These are phyloP conservation scores for Suillus lakei DNA, from an alignment of 768 basidiomycete species.

Conservation along the genomic window DNA sequence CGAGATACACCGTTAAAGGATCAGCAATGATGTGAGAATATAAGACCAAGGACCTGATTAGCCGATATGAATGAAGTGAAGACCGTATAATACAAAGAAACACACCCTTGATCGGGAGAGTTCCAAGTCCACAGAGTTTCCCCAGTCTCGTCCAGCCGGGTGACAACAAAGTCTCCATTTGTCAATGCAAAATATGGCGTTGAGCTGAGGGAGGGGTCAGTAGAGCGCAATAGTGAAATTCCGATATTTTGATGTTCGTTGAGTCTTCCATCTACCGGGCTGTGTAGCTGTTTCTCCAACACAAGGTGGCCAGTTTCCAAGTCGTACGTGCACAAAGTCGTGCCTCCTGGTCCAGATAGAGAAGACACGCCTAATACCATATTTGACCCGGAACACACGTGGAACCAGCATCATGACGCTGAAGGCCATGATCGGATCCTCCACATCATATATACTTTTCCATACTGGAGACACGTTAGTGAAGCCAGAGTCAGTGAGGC, in stretches of 20 bases:
- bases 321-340: constrained; percentile 73
- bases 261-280: constrained; percentile 44
- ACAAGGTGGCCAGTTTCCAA: constrained; percentile 63
- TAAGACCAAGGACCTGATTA: constrained; percentile 61
- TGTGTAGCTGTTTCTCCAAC: constrained; percentile 67
- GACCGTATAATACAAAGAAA: constrained; percentile 11
- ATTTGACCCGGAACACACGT: constrained; percentile 1
- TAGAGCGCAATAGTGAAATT: constrained; percentile 47
- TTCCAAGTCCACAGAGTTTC: constrained; percentile 72
- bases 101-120: constrained; percentile 70
- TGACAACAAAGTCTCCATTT: constrained; percentile 61
- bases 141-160: constrained; percentile 56
- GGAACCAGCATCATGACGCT: constrained; percentile 35
- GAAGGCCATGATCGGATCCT: constrained; percentile 71
- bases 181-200: constrained; percentile 53
- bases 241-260: constrained; percentile 62
- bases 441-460: constrained; percentile 76
- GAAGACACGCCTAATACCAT: constrained; percentile 59
- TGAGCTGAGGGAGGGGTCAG: constrained; percentile 38
- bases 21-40: constrained; percentile 67
- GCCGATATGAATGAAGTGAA: constrained; percentile 3
- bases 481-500: constrained; percentile 31
- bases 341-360: constrained; percentile 77
- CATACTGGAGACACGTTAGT: constrained; percentile 54
- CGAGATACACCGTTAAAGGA: constrained; percentile 55